Evolutionary conservation across 1,284 basidiomycete species (phyloP), one percentile per base, ranked within the genome.

Genomic region (Marasmius tenuissimus): DNA sequence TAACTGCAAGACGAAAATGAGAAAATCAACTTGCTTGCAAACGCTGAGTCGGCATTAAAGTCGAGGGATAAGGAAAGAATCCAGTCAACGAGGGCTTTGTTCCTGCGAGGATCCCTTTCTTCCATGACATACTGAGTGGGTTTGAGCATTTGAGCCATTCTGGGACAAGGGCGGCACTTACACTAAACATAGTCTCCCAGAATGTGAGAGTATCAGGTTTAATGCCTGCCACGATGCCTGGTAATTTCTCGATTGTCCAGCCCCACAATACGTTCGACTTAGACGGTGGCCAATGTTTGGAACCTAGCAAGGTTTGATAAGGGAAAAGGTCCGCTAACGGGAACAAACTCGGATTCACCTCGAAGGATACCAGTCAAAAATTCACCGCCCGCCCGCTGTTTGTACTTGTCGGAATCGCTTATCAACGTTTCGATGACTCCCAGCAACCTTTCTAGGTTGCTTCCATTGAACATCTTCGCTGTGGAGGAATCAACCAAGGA

Each of bases 371-470:
- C 96, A 51, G 87, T 84, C 40, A 98, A 73, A 37, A 97, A 78
- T 78, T 99, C 97, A 57, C 91, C 93, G 7, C 91, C 91, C 22
- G 94, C 94, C 37, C 96, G 86, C 71, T 97, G 96, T 75, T 94
- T 93, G 79, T 94, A 97, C 61, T 94, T 92, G 72, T 98, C 93
- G 42, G 83, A 70, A 62, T 90, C 90, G 38, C 78, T 79, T 53
- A 93, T 74, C 48, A 92, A 71, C 8, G 84, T 79, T 52, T 93
- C 89, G 38, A 88, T 75, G 12, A 78, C 73, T 14, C 76, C 72
- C 53, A 92, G 74, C 12, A 93, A 73, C 20, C 75, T 73, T 45
- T 85, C 78, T 33, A 93, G 72, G 6, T 81, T 75, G 37, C 80
- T 77, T 61, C 81, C 78, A 58, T 86, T 87, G 61, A 86, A 89